Evolutionary conservation across 2,329 filamentous ascomycete species (phyloP).

Genomic region (Aureobasidium sp.): DNA sequence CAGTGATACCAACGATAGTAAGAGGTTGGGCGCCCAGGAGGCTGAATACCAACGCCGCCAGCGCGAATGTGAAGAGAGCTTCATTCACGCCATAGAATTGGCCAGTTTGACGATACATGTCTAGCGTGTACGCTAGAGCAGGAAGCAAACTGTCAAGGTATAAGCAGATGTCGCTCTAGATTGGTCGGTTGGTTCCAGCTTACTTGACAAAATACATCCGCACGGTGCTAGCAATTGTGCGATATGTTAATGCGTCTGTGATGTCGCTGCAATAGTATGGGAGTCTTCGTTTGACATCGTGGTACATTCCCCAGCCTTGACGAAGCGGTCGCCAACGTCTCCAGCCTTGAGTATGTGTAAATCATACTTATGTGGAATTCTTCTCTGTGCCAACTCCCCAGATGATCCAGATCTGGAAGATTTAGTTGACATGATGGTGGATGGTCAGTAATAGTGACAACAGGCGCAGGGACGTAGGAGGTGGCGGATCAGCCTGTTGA

Average conservation of each 20-base stretch:
- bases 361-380: conserved; percentile 9
- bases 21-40: conserved; percentile 46
- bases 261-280: conserved; percentile 53
- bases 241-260: conserved; percentile 48
- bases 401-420: not conserved
- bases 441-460: too few species aligned
- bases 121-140: conserved; percentile 52
- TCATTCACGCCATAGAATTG: conserved; percentile 54
- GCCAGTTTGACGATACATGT: conserved; percentile 51
- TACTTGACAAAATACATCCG: not conserved
- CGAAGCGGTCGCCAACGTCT: conserved; percentile 32
- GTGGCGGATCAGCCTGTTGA: too few species aligned
- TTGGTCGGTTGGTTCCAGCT: too few species aligned
- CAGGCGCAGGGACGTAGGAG: too few species aligned
- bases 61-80: conserved; percentile 49
- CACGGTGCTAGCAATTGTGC: conserved; percentile 48
- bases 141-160: conserved; percentile 21
- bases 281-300: conserved; percentile 45
- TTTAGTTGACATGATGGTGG: not conserved
- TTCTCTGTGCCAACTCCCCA: not conserved
- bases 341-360: conserved; percentile 29
- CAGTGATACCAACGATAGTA: conserved; percentile 52
- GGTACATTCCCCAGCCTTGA: conserved; percentile 47
- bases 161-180: too few species aligned
- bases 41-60: conserved; percentile 30